Conservation (phyloP, 2,329 filamentous ascomycete species). For the Ascochyta clinopodiicola region DNA sequence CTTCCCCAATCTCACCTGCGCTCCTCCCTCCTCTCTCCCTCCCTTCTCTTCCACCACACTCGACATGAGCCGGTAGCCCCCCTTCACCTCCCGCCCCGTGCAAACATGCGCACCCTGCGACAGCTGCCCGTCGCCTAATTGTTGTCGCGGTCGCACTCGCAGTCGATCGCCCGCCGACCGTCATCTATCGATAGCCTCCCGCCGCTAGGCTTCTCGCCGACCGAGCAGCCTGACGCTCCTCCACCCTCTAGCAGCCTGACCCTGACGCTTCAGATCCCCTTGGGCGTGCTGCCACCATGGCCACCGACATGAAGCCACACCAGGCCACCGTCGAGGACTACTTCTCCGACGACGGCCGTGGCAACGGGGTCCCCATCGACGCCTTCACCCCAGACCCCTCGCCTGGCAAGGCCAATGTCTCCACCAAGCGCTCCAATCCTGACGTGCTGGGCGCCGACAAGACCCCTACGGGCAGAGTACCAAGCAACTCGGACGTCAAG, state of each 20-base stretch:
- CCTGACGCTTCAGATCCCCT: conserved; percentile 7
- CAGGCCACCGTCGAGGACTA: conserved; percentile 49
- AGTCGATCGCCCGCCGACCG: conserved; percentile 23
- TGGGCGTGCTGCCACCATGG: conserved; percentile 13
- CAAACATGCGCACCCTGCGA: conserved; percentile 19
- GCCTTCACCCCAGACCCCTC: conserved; percentile 32
- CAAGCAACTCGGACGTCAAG: conserved; percentile 54
- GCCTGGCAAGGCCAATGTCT: conserved; percentile 57
- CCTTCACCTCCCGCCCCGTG: background rate
- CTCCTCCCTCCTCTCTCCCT: conserved; percentile 2
- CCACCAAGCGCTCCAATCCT: conserved; percentile 55
- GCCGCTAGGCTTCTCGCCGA: conserved; percentile 30
- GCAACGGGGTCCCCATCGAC: conserved; percentile 33
- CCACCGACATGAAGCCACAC: conserved; percentile 33
- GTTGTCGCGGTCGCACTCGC: conserved; percentile 13
- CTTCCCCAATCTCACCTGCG: background rate
- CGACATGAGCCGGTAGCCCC: conserved; percentile 23
- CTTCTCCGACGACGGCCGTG: conserved; percentile 48
- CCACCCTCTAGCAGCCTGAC: background rate
- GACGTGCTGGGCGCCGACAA: conserved; percentile 44
- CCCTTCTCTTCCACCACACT: conserved; percentile 3
- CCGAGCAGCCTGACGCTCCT: conserved; percentile 4
- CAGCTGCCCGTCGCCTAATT: conserved; percentile 26
- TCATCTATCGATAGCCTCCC: conserved; percentile 28
- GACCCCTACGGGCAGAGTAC: conserved; percentile 31